A percentile compares a stretch with the other conserved stretches of the same genome.
Conservation (phyloP, 2,329 filamentous ascomycete species). For the Dryadomyces quercus-mongolicae region DNA sequence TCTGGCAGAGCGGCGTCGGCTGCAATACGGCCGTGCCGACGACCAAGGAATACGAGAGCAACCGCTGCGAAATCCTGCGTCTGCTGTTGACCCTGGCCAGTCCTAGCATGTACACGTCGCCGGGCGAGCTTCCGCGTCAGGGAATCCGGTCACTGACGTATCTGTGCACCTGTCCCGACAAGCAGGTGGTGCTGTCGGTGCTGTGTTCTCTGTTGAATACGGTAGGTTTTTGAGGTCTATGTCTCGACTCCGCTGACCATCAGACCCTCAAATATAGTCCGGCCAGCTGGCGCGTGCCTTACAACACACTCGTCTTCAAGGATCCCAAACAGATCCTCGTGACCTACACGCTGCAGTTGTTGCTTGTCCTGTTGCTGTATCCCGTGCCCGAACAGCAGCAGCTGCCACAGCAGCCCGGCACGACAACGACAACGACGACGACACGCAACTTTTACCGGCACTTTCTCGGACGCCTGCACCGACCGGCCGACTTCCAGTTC, state of each 20-base stretch:
- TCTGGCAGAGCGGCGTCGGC: slow-evolving; percentile 96
- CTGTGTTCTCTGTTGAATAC: slow-evolving; percentile 92
- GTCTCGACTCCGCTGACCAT: background rate
- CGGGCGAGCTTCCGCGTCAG: slow-evolving; percentile 65
- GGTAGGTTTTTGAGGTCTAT: slow-evolving; percentile 35
- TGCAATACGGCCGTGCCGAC: slow-evolving; percentile 83
- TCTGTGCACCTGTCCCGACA: slow-evolving; percentile 76
- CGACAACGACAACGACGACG: background rate
- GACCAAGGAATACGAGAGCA: slow-evolving; percentile 86
- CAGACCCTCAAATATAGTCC: slow-evolving; percentile 93
- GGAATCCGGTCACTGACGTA: slow-evolving; percentile 81
- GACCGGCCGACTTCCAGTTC: slow-evolving; percentile 95
- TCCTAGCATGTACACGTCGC: slow-evolving; percentile 86
- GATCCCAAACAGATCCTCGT: slow-evolving; percentile 84
- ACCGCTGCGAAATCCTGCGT: slow-evolving; percentile 79
- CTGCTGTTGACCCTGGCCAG: slow-evolving; percentile 76
- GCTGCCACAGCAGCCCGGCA: slow-evolving; percentile 17
- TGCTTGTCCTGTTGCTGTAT: slow-evolving; percentile 78
- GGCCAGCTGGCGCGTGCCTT: slow-evolving; percentile 84
- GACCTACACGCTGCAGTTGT: slow-evolving; percentile 80
- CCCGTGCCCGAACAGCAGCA: slow-evolving; percentile 65
- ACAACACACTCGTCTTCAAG: slow-evolving; percentile 84
- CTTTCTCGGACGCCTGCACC: slow-evolving; percentile 79
- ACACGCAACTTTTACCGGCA: slow-evolving; percentile 76
- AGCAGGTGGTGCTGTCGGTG: slow-evolving; percentile 80